Conservation (phyloP, 495 filamentous ascomycete species). For the Xylona heveae region DNA sequence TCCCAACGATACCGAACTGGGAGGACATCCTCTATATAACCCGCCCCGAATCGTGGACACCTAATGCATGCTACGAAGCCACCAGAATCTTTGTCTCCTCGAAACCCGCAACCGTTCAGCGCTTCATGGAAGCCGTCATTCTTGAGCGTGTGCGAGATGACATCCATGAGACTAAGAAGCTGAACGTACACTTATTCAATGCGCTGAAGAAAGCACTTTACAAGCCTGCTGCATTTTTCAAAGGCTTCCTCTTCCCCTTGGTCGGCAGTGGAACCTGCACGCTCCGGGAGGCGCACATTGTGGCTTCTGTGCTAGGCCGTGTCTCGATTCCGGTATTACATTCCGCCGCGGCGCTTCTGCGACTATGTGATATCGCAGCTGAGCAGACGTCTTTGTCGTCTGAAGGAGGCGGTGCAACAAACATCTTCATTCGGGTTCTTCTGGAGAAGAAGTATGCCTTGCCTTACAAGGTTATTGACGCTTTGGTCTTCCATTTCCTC, state of each 20-base stretch:
- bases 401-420: slow-evolving; percentile 66
- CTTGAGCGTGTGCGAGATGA: slow-evolving; percentile 79
- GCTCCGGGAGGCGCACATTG: slow-evolving; percentile 74
- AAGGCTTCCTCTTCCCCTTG: slow-evolving; percentile 83
- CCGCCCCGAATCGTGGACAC: slow-evolving; percentile 64
- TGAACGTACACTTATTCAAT: slow-evolving; percentile 90
- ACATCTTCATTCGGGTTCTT: slow-evolving; percentile 78
- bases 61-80: slow-evolving; percentile 67
- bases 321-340: slow-evolving; percentile 75
- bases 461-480: slow-evolving; percentile 84
- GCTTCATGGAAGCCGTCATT: slow-evolving; percentile 61
- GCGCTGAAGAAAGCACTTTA: slow-evolving; percentile 82
- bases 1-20: slow-evolving; percentile 81
- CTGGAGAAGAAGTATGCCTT: slow-evolving; percentile 95
- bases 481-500: slow-evolving; percentile 88
- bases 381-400: slow-evolving; percentile 50
- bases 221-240: slow-evolving; percentile 93
- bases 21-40: slow-evolving; percentile 69
- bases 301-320: slow-evolving; percentile 60
- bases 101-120: slow-evolving; percentile 52
- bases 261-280: slow-evolving; percentile 60
- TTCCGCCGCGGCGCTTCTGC: slow-evolving; percentile 75
- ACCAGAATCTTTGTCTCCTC: slow-evolving; percentile 77
- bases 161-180: slow-evolving; percentile 65
- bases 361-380: slow-evolving; percentile 80